Evolutionary conservation across 2,329 filamentous ascomycete species (phyloP).

Genomic region (Proliferodiscus dingleyae): DNA sequence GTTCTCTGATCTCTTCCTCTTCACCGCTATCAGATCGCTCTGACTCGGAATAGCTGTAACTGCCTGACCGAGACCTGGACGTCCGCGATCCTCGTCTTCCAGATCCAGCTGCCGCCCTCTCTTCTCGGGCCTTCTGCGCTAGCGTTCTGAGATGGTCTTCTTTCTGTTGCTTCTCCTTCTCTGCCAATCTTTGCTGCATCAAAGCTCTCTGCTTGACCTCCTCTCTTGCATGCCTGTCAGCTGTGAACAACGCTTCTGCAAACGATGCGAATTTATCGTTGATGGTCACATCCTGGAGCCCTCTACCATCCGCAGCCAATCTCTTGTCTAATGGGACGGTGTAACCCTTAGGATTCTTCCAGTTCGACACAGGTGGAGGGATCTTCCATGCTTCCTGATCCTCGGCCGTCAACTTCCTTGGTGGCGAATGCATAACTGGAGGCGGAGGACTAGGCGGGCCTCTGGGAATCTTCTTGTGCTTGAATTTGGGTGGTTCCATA

Average conservation of each 20-base stretch:
- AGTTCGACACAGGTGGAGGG: constrained; percentile 86
- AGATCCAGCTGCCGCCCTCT: constrained; percentile 54
- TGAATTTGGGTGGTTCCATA: constrained; percentile 97
- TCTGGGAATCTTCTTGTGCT: constrained; percentile 95
- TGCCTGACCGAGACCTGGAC: constrained; percentile 40
- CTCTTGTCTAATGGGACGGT: constrained; percentile 95
- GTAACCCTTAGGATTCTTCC: constrained; percentile 99
- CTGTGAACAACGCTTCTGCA: constrained; percentile 88
- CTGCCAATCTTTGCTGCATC: constrained; percentile 94
- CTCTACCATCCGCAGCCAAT: constrained; percentile 86
- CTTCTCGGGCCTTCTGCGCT: constrained; percentile 87
- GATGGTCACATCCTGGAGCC: constrained; percentile 88
- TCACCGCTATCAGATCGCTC: constrained; percentile 33
- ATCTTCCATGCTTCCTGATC: constrained; percentile 97
- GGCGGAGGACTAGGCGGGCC: constrained; percentile 90
- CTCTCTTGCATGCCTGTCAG: constrained; percentile 89
- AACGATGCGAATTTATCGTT: constrained; percentile 99
- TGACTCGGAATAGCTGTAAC: constrained; percentile 49
- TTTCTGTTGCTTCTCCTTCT: constrained; percentile 93
- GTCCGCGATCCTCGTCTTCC: constrained; percentile 38
- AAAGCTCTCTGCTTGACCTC: constrained; percentile 87
- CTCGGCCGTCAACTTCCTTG: constrained; percentile 89
- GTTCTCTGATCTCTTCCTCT: constrained; percentile 68
- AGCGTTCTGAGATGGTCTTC: constrained; percentile 85
- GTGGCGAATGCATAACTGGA: constrained; percentile 91